Evolutionary conservation across 345 rosid genomes (phyloP), one percentile per base, ranked within the genome.

Genomic region (Hypericum androsaemum): DNA sequence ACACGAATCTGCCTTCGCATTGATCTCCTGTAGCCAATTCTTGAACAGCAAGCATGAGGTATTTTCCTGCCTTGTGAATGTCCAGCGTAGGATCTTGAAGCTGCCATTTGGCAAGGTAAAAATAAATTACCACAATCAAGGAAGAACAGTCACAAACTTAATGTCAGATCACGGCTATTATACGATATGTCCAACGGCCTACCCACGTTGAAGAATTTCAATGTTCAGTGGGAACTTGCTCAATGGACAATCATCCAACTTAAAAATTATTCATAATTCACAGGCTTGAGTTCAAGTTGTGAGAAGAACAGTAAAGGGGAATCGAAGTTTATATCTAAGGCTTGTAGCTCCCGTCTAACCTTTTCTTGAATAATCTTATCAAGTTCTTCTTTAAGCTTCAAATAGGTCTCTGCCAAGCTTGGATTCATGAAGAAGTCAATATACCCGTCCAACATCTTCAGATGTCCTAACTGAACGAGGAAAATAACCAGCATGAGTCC

Each of bases 1-100:
- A 92, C 10, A 92, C 98, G 44, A 88, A 92, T 57, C 94, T 78
- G 14, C 98, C 98, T 80, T 92, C 98, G 56, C 95, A 85, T 66
- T 77, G 86, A 72, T 92, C 98, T 56, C 94, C 95, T 5, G 87
- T 74, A 2, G 85, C 88, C 46, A 92, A 80, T 73, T 88, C 98
- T 64, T 88, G 94, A 59, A 92, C 81, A 10, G 98, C 90, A 52
- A 80, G 83, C 83, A 88, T 74, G 44, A 92, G 77, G 72, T 92
- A 83, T 53, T 85, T 88, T 50, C 90, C 98, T 80, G 85, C 94
- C 75, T 78, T 83, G 74, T 75, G 78, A 40, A 88, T 78, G 70
- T 88, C 98, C 39, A 80, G 10, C 58, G 57, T 69, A 37, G 84
- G 88, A 74, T 88, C 78, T 62, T 80, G 67, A 56, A 92, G 97